Percentiles rank a stretch among this genome's conserved stretches.
Evolutionary conservation across 2,329 filamentous ascomycete genomes (phyloP).

Genomic region (Cucurbitaria berberidis): DNA sequence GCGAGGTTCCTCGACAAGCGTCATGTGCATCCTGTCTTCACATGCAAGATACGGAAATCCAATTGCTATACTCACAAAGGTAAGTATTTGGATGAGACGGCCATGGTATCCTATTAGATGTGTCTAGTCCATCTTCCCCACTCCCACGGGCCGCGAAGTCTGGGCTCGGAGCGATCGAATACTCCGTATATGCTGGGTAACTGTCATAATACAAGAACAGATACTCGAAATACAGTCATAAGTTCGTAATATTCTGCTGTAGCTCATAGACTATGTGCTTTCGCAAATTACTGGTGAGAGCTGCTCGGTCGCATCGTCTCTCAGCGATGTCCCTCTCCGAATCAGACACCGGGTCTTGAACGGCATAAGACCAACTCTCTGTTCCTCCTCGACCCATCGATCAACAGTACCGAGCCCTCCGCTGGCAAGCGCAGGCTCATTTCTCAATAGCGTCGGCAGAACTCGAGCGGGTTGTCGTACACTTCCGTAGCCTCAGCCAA

Average conservation of each 20-base stretch:
- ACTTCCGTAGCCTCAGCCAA: constrained; percentile 30
- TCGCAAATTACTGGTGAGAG: background rate
- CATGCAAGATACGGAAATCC: background rate
- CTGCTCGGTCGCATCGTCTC: background rate
- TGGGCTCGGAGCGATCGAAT: background rate
- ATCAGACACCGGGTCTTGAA: background rate
- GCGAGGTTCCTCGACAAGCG: constrained; percentile 8
- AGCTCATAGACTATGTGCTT: background rate
- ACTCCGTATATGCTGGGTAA: background rate
- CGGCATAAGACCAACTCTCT: background rate
- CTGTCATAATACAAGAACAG: background rate
- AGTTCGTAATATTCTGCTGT: background rate
- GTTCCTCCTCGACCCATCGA: background rate
- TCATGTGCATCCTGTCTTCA: background rate
- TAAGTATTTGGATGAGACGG: too few species aligned
- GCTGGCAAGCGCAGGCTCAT: constrained; percentile 5
- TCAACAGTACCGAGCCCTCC: background rate
- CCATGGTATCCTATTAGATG: background rate
- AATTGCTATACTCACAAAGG: too few species aligned
- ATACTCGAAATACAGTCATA: background rate
- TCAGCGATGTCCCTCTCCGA: background rate
- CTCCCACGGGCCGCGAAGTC: background rate
- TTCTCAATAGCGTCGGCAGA: constrained; percentile 20
- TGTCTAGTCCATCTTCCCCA: background rate
- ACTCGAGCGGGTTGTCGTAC: constrained; percentile 8